Evolutionary conservation across 257 asterid genomes (phyloP).

Genomic region (Jaltomata sinuosa): DNA sequence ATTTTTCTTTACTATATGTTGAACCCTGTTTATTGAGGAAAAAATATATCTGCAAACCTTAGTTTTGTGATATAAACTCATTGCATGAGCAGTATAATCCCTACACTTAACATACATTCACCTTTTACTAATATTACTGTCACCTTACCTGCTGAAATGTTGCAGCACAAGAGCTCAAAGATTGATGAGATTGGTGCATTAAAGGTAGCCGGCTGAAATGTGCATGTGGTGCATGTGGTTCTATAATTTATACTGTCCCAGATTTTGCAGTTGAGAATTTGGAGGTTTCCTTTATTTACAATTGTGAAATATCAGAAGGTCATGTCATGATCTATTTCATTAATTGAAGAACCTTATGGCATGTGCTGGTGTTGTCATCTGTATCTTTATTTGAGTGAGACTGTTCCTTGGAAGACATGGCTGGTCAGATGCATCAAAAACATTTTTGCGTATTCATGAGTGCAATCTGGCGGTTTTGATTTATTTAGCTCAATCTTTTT

Average conservation of each 20-base stretch:
- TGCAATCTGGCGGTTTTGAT: not conserved
- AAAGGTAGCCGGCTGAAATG: conserved; percentile 76
- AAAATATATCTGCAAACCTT: not conserved
- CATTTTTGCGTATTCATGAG: not conserved
- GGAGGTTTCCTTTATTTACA: conserved; percentile 36
- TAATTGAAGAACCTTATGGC: not conserved
- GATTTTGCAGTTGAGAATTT: conserved; percentile 55
- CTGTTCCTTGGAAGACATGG: not conserved
- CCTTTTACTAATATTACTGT: conserved; percentile 8
- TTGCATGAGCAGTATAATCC: not conserved
- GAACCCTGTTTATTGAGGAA: not conserved
- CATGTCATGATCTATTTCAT: not conserved
- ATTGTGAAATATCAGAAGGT: not conserved
- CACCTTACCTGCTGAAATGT: conserved; percentile 21
- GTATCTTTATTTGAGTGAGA: not conserved
- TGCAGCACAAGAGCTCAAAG: conserved; percentile 97
- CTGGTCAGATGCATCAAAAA: not conserved
- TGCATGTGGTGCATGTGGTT: conserved; percentile 26
- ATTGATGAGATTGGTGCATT: conserved; percentile 85
- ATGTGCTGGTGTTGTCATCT: not conserved
- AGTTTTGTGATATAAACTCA: not conserved
- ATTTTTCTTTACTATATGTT: not conserved
- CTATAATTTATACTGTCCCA: conserved; percentile 30
- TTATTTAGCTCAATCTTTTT: not conserved
- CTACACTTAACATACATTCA: not conserved